These are phyloP conservation scores for Aspergillus carlsbadensis DNA, from an alignment of 495 filamentous ascomycete genomes.

Conservation along the genomic window DNA sequence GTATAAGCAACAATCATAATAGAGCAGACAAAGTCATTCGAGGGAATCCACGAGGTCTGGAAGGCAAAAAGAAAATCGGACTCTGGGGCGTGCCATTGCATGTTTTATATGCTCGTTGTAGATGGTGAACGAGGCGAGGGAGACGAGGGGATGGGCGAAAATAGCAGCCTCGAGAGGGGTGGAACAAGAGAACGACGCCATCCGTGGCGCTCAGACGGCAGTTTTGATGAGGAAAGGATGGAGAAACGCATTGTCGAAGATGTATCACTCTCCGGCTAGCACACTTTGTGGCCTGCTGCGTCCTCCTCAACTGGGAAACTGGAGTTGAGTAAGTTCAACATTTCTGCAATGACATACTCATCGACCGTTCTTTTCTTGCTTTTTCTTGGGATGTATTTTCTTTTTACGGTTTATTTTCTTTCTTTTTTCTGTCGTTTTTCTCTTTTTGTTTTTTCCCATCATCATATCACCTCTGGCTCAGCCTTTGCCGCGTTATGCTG, in stretches of 20 bases:
- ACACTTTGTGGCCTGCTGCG: conserved; percentile 22
- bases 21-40: neutral
- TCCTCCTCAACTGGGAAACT: conserved; percentile 23
- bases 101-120: conserved; percentile 30
- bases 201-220: conserved; percentile 25
- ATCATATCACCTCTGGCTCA: neutral
- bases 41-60: conserved; percentile 20
- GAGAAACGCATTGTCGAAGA: conserved; percentile 22
- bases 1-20: neutral
- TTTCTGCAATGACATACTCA: conserved; percentile 25
- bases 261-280: conserved; percentile 26
- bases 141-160: conserved; percentile 6
- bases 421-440: conserved; percentile 11
- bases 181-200: conserved; percentile 5
- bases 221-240: conserved; percentile 14
- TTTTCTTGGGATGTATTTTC: neutral
- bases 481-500: neutral
- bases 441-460: conserved; percentile 5
- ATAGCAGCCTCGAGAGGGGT: conserved; percentile 7
- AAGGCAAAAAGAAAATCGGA: conserved; percentile 14
- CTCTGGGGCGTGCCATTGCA: conserved; percentile 21
- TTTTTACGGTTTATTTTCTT: conserved; percentile 2
- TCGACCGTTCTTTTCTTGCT: conserved; percentile 13
- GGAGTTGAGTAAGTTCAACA: conserved; percentile 1
- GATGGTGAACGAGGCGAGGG: conserved; percentile 22